phyloP scores from a whole-genome alignment of 2,329 filamentous ascomycete species.

The Orbilia javanica region DNA sequence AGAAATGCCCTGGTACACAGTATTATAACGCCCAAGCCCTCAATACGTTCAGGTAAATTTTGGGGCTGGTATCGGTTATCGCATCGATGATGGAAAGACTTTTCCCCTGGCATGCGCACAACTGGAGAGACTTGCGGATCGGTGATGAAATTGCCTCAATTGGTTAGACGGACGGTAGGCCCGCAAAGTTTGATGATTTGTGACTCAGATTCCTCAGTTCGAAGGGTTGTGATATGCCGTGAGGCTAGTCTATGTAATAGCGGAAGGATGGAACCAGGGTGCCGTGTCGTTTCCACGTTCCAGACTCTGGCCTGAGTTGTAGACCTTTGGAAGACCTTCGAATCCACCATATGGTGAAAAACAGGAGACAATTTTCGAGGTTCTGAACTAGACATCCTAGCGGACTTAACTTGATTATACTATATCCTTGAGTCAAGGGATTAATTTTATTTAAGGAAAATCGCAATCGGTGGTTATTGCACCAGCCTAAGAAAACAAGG shows the following conservation, averaged over 20 bases:
- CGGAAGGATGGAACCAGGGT: not conserved
- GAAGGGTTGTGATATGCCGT: not conserved
- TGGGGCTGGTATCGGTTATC: not conserved
- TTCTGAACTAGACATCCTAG: not conserved
- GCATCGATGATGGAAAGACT: not conserved
- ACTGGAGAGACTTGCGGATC: slow-evolving; percentile 1
- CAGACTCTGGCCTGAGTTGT: slow-evolving; percentile 19
- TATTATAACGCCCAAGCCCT: not conserved
- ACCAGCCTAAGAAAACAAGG: not conserved
- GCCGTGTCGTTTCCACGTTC: slow-evolving; percentile 3
- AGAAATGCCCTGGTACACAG: not conserved
- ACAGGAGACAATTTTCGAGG: not conserved
- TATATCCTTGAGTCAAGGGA: not conserved
- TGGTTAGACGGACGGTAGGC: not conserved
- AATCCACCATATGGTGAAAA: not conserved
- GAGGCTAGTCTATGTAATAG: not conserved
- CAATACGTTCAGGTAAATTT: not conserved
- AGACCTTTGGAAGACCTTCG: not conserved
- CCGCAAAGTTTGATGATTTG: slow-evolving; percentile 10
- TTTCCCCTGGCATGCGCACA: not conserved
- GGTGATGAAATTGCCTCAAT: slow-evolving; percentile 8
- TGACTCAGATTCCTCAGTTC: slow-evolving; percentile 8
- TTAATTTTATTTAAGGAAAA: not conserved
- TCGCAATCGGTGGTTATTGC: not conserved
- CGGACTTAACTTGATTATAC: not conserved